Evolutionary conservation across 1,284 basidiomycete genomes (phyloP), one percentile per base, ranked within the genome.

Genomic region (Taiwanofungus camphoratus): DNA sequence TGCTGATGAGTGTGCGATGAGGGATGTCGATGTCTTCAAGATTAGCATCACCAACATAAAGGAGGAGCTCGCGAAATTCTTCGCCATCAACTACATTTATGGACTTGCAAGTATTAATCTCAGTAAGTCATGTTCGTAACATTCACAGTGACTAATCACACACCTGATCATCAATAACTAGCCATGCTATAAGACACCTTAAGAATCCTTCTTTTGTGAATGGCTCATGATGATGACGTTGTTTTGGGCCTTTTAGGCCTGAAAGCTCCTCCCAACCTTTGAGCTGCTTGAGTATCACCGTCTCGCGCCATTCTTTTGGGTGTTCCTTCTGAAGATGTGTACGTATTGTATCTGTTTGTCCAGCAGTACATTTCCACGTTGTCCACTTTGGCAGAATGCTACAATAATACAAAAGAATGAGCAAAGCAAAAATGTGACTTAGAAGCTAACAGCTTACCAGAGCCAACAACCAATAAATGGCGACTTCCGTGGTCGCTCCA

Each of bases 121-220:
- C 12, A 46, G 15, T 34, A 34, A 34, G 32, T 34, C 8, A n/a
- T 34, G 7, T 13, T 7, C 32, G 7, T 34, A 8, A 34, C n/a
- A n/a, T n/a, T n/a, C n/a, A n/a, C n/a, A 34, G 18, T 34, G 7
- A 13, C 13, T 13, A 27, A 27, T 9, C 32, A 34, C 36, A 12
- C 19, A 42, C 45, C n/a, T 46, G 41, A 33, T 46, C 45, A 32
- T 39, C 45, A 8, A 26, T 23, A 6, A 36, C 45, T 29, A 46
- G 37, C 30, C 27, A 36, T 7, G 31, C 27, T 7, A 41, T 40
- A 11, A 46, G 24, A 12, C 36, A 16, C 29, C 12, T 16, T 9
- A 34, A 15, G 3, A 46, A 23, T 2, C 36, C 45, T 8, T 19
- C 15, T 13, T 12, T 13, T 6, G 39, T 32, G 19, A 42, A 42